Percentiles rank a stretch among this genome's conserved stretches.
These are phyloP conservation scores for Eutrema heterophyllum DNA, from an alignment of 345 rosid species.

Conservation along the genomic window DNA sequence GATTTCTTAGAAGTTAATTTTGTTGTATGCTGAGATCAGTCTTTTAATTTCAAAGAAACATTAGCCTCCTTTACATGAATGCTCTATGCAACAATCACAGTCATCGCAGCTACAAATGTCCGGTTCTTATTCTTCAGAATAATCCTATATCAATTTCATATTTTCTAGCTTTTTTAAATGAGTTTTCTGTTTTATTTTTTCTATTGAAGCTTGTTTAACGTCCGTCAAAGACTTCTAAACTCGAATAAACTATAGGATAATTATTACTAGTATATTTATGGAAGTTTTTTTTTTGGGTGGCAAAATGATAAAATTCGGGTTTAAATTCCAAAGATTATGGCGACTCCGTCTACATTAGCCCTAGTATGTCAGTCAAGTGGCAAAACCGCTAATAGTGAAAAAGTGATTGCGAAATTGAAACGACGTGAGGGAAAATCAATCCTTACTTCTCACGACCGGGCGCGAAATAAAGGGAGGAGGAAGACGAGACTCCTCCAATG, in stretches of 20 bases:
- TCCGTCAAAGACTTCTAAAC: background rate
- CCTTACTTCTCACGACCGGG: slow-evolving; percentile 1
- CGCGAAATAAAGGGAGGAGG: slow-evolving; percentile 1
- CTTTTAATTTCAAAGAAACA: background rate
- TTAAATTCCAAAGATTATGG: background rate
- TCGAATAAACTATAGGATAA: background rate
- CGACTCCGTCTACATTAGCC: slow-evolving; percentile 1
- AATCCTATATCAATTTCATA: background rate
- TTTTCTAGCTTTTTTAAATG: background rate
- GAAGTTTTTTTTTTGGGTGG: background rate
- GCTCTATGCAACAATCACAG: background rate
- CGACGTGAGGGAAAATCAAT: slow-evolving; percentile 21
- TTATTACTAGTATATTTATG: background rate
- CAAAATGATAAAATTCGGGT: background rate
- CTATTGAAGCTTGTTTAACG: background rate
- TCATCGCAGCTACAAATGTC: background rate
- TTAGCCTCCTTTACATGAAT: background rate
- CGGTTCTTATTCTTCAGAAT: no score
- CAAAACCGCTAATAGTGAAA: background rate
- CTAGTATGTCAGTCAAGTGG: slow-evolving; percentile 19
- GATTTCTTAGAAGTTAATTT: background rate
- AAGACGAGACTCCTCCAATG: background rate
- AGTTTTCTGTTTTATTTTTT: background rate
- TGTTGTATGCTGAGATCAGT: slow-evolving; percentile 7
- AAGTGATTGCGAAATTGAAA: slow-evolving; percentile 9